These are phyloP conservation scores for Prunus persica DNA, from an alignment of 306 rosid species.

Conservation along the genomic window Prunus_persica_NCBIv2 NC_034009.1:27470001-27470500, in stretches of 20 bases:
- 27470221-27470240: neutral
- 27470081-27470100: slow-evolving; percentile 53
- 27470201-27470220: slow-evolving; percentile 42
- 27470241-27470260: neutral
- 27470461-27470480: slow-evolving; percentile 97
- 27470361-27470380: neutral
- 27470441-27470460: slow-evolving; percentile 78
- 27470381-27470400: neutral
- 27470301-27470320: neutral
- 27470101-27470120: slow-evolving; percentile 52
- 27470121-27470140: slow-evolving; percentile 51
- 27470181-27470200: slow-evolving; percentile 64
- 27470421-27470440: neutral
- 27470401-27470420: neutral
- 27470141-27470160: slow-evolving; percentile 85
- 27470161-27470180: slow-evolving; percentile 96
- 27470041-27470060: slow-evolving; percentile 76
- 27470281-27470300: neutral
- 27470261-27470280: neutral
- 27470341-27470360: neutral
- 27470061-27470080: slow-evolving; percentile 94
- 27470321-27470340: neutral
- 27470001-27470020: neutral
- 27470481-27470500: slow-evolving; percentile 55
- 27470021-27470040: slow-evolving; percentile 4